Conservation (phyloP, 2,329 filamentous ascomycete genomes). For the Penicillium sp. region DNA sequence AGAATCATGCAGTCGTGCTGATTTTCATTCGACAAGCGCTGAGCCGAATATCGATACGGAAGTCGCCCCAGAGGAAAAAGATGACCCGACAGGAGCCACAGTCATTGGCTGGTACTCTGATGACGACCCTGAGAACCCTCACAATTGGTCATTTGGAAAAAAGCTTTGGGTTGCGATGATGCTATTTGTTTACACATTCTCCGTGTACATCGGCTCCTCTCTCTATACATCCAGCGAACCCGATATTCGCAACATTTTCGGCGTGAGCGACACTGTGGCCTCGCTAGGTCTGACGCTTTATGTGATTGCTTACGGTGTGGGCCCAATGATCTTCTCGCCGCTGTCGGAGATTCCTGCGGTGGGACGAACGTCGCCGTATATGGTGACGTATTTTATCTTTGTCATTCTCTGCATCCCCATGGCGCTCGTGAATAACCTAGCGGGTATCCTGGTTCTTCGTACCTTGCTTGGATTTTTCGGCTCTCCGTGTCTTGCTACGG, state of each 20-base stretch:
- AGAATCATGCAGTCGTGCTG: conserved; percentile 21
- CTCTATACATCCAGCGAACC: conserved; percentile 27
- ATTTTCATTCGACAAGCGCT: conserved; percentile 26
- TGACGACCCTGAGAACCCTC: conserved; percentile 23
- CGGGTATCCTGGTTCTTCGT: conserved; percentile 60
- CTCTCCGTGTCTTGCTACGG: conserved; percentile 60
- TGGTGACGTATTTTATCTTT: conserved; percentile 64
- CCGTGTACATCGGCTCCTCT: conserved; percentile 32
- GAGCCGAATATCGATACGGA: conserved; percentile 14
- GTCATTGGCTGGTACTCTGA: conserved; percentile 32
- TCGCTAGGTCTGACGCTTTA: conserved; percentile 33
- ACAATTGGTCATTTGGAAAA: conserved; percentile 24
- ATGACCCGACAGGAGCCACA: conserved; percentile 15
- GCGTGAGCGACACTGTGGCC: conserved; percentile 25
- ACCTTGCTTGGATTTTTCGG: conserved; percentile 66
- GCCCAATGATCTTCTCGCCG: conserved; percentile 63
- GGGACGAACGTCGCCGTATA: conserved; percentile 65
- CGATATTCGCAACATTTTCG: conserved; percentile 24
- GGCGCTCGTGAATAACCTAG: conserved; percentile 59
- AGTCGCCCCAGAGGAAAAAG: conserved; percentile 30
- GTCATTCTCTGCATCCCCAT: conserved; percentile 64
- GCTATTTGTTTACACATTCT: conserved; percentile 31
- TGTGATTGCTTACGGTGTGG: conserved; percentile 50
- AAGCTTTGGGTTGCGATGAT: conserved; percentile 19
- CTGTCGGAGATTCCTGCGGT: conserved; percentile 63